Evolutionary conservation across 2,329 filamentous ascomycete species (phyloP), one percentile per base, ranked within the genome.

Genomic region (Cladophialophora yegresii): DNA sequence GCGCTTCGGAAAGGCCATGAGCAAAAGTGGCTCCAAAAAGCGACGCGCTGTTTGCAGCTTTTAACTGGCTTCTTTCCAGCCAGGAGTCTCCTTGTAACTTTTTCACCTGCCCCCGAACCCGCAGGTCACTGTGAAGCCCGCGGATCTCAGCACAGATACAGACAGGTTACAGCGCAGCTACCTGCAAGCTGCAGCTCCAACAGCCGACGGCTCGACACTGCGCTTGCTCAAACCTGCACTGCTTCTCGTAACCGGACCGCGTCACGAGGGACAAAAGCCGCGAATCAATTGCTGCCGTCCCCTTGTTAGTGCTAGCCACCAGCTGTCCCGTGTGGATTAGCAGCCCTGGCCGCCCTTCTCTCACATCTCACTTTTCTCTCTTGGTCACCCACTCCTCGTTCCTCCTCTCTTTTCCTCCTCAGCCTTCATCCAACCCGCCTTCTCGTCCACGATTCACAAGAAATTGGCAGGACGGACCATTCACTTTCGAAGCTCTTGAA

Each of bases 241-340:
- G 51, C 33, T 54, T 50, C 57, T 59, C 57, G 57, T 51, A 59
- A 59, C 58, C 49, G 40, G 23, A 54, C 30, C 32, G 49, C 58
- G 58, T 61, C 58, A 61, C 58, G 58, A 61, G 58, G 58, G 33
- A 23, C 43, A 50, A 20, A 16, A 59, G 45, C 45, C 57, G 47
- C 57, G 57, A 59, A 59, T 59, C 57, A 59, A 12, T 47, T n/a
- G 26, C 55, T 47, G 40, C 55, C 40, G 13, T 58, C 13, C 7
- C 10, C 20, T 47, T 30, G 40, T 58, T 58, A 58, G 55, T 51
- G 47, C 32, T 28, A 40, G 58, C 58, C 58, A 59, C 57, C 56
- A 10, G 28, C 22, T 54, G 32, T 54, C 51, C 51, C 22, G 51
- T 51, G 26, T 28, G 28, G 30, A 33, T 45, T 32, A 50, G 20